phyloP scores from a whole-genome alignment of 1,284 basidiomycete species.

The Sporisorium iseilematis-ciliati region DNA sequence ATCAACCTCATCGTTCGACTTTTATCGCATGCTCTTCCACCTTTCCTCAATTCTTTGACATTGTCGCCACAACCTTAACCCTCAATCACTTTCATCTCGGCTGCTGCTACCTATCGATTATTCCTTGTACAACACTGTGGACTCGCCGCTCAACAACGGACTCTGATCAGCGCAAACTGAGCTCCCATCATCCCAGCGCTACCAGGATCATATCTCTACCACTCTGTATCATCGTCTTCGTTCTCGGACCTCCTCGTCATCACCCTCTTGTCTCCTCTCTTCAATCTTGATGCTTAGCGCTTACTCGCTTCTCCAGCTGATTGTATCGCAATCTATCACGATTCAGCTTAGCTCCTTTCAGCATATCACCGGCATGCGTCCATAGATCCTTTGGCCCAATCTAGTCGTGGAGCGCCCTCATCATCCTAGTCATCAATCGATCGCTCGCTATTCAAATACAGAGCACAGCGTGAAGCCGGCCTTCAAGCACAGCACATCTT shows the following conservation, averaged over 20 bases:
- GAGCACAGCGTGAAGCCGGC: neutral
- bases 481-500: neutral
- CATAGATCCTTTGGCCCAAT: neutral
- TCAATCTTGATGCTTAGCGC: neutral
- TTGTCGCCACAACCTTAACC: neutral
- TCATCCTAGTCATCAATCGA: neutral
- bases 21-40: too few relatives aligned
- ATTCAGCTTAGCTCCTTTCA: neutral
- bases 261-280: neutral
- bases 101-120: neutral
- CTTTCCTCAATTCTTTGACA: too few relatives aligned
- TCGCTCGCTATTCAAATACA: neutral
- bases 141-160: conserved; percentile 5
- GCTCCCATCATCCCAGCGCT: neutral
- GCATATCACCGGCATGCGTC: conserved; percentile 14
- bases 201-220: too few relatives aligned
- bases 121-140: neutral
- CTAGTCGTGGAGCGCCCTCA: neutral
- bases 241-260: neutral
- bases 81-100: neutral
- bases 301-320: neutral
- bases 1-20: neutral
- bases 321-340: neutral
- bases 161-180: neutral
- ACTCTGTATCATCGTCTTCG: neutral